Evolutionary conservation across 768 basidiomycete species (phyloP).

Genomic region (Lactarius tabidus): DNA sequence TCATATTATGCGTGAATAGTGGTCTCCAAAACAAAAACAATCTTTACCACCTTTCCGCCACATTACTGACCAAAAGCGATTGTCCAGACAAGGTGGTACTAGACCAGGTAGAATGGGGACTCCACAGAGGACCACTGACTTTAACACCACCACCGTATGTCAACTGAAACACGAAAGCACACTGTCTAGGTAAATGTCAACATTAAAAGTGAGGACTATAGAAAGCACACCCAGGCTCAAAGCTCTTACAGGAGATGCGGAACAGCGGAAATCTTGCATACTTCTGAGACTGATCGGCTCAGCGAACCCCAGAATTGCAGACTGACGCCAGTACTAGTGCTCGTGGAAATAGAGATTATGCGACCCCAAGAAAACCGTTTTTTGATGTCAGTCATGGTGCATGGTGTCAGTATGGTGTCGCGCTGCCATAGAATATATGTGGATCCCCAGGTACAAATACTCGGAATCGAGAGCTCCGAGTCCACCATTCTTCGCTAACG

Average conservation of each 20-base stretch:
- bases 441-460: neutral
- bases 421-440: neutral
- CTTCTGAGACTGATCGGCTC: neutral
- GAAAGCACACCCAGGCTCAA: neutral
- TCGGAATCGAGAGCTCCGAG: neutral
- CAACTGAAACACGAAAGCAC: slow-evolving; percentile 19
- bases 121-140: slow-evolving; percentile 10
- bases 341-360: neutral
- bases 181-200: neutral
- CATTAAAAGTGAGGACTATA: neutral
- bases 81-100: neutral
- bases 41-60: slow-evolving; percentile 28
- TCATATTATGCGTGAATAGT: neutral
- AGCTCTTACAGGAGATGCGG: neutral
- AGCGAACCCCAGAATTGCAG: neutral
- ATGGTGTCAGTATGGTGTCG: neutral
- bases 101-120: neutral
- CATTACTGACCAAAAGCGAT: slow-evolving; percentile 18
- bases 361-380: neutral
- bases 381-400: neutral
- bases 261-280: neutral
- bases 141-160: slow-evolving; percentile 29
- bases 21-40: no score
- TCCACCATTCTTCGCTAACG: neutral
- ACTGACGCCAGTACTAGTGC: neutral